A percentile compares a stretch with the other conserved stretches of the same genome.
These are phyloP conservation scores for Pneumocystis canis DNA, from an alignment of 1,139 yeast genomes.

Conservation along the genomic window DNA sequence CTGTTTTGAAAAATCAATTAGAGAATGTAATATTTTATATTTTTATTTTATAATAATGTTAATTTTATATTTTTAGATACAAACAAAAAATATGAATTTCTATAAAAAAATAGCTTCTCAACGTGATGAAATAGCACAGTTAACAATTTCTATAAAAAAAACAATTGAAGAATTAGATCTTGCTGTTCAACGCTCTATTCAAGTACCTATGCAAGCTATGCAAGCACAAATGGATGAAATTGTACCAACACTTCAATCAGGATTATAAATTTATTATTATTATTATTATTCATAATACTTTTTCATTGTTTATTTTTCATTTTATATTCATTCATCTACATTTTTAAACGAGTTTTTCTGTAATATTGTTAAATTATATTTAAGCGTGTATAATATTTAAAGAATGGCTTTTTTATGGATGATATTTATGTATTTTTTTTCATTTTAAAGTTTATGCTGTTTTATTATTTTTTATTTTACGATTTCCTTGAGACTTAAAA, in stretches of 20 bases:
- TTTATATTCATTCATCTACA: background rate
- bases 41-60: background rate
- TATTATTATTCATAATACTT: background rate
- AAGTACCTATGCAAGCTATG: background rate
- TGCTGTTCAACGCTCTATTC: background rate
- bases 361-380: background rate
- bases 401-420: background rate
- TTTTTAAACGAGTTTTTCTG: background rate
- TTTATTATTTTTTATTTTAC: background rate
- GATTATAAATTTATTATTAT: background rate
- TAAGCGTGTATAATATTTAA: background rate
- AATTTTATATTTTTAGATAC: background rate
- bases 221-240: background rate
- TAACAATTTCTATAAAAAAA: background rate
- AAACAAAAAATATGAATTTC: background rate
- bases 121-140: background rate
- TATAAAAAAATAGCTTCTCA: background rate
- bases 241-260: background rate
- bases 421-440: background rate
- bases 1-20: background rate
- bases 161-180: background rate
- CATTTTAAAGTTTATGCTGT: background rate
- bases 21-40: background rate
- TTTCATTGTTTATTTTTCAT: background rate
- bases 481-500: background rate